phyloP scores from a whole-genome alignment of 306 rosid species.

The Gleditsia sinensis region DNA sequence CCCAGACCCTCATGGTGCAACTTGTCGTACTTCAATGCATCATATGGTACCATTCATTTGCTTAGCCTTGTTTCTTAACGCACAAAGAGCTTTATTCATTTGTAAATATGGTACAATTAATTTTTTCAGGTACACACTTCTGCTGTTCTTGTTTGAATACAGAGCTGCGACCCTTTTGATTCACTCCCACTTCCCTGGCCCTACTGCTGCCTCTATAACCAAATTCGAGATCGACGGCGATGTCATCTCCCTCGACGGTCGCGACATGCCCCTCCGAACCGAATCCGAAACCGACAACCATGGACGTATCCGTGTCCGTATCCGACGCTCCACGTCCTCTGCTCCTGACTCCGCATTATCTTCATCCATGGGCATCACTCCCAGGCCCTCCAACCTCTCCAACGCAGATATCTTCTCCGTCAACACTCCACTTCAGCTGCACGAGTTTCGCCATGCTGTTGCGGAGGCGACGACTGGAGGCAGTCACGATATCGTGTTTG shows the following conservation, averaged over 20 bases:
- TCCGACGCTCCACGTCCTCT: constrained; percentile 50
- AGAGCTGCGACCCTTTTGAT: constrained; percentile 59
- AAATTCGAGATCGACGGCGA: constrained; percentile 77
- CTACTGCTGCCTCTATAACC: constrained; percentile 67
- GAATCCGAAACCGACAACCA: constrained; percentile 75
- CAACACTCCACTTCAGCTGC: constrained; percentile 37
- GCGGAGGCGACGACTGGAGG: constrained; percentile 36
- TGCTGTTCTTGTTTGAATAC: constrained; percentile 75
- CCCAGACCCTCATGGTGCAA: constrained; percentile 82
- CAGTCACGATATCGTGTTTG: neutral
- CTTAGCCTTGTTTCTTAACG: neutral
- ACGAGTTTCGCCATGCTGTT: neutral
- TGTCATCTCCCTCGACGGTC: constrained; percentile 74
- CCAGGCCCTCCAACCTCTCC: constrained; percentile 73
- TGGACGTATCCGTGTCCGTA: constrained; percentile 46
- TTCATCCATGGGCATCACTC: constrained; percentile 49
- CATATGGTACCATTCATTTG: constrained; percentile 58
- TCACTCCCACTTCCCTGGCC: constrained; percentile 62
- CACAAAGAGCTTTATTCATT: too few species aligned
- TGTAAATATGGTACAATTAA: neutral
- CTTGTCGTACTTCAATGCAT: constrained; percentile 89
- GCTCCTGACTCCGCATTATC: constrained; percentile 35
- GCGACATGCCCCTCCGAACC: constrained; percentile 55
- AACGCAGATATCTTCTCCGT: constrained; percentile 80
- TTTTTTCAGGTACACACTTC: constrained; percentile 51